A percentile compares a stretch with the other conserved stretches of the same genome.
Evolutionary conservation across 2,329 filamentous ascomycete genomes (phyloP).

Genomic region (Trichophyton mentagrophytes): DNA sequence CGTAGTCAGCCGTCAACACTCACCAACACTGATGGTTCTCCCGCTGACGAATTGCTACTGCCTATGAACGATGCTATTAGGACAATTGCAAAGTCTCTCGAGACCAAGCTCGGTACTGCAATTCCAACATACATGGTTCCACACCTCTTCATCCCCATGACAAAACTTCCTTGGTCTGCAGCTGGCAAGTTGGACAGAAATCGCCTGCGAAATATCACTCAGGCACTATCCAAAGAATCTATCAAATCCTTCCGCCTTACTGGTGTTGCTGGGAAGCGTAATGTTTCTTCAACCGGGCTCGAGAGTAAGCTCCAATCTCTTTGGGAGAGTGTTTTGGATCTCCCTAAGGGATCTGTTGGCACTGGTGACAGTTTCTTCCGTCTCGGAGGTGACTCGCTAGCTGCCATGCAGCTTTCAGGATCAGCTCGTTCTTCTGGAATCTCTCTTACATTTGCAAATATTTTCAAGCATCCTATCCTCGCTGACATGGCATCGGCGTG

Average conservation of each 20-base stretch:
- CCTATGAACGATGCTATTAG: conserved; percentile 11
- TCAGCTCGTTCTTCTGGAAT: conserved; percentile 12
- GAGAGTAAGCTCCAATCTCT: conserved; percentile 10
- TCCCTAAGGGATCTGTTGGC: conserved; percentile 7
- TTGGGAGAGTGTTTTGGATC: conserved; percentile 10
- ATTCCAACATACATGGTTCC: conserved; percentile 30
- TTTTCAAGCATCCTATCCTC: conserved; percentile 24
- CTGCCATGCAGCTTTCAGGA: conserved; percentile 18
- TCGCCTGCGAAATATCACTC: conserved; percentile 19
- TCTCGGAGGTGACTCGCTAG: conserved; percentile 15
- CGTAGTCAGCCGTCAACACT: not conserved
- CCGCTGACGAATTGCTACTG: conserved; percentile 10
- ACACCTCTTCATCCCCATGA: conserved; percentile 25
- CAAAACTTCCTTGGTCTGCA: conserved; percentile 26
- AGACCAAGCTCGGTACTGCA: conserved; percentile 6
- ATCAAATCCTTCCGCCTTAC: conserved; percentile 10
- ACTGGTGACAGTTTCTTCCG: conserved; percentile 15
- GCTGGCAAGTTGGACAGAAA: conserved; percentile 27
- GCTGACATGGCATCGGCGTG: conserved; percentile 21
- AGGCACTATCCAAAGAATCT: conserved; percentile 11
- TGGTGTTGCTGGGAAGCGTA: conserved; percentile 5
- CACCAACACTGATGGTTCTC: conserved; percentile 8
- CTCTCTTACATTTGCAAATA: conserved; percentile 15
- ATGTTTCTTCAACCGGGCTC: conserved; percentile 4
- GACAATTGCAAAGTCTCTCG: conserved; percentile 9